Base-by-base conservation (phyloP, 305 asterid species). In the Solanum aculeatissimum region DNA sequence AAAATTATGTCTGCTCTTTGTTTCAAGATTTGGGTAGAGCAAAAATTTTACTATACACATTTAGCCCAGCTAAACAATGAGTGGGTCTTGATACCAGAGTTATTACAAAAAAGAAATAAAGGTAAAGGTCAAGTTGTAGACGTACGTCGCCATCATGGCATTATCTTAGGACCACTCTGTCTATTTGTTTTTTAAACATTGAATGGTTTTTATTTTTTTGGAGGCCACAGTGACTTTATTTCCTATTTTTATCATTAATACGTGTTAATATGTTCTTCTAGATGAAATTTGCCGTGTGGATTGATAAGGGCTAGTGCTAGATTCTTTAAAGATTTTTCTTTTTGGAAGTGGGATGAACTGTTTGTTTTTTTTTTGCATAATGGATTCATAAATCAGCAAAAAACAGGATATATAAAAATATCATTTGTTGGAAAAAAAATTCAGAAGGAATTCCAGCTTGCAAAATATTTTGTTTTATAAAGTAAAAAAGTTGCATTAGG, bases 71-170 rank as follows among this genome's bases (percentile, higher is more conserved):
- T n/a, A n/a, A n/a, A n/a, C n/a, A n/a, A n/a, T n/a, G n/a, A n/a
- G n/a, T n/a, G n/a, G n/a, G n/a, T n/a, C n/a, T n/a, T 29, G 32
- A 35, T 35, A 55, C 25, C n/a, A 55, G 9, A 23, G 63, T 55
- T n/a, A 55, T 19, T 18, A 19, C 2, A 54, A 19, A 54, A 54
- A 54, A 19, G 9, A 21, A 54, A 19, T n/a, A 84, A 58, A 60
- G 6, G 57, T 65, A 14, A 70, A 69, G 42, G 71, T 60, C 85
- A 57, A 80, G 84, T 66, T 71, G 57, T 83, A 69, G 21, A 47
- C 55, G 86, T 32, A 84, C 54, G 91, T 88, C 91, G 13, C 85
- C 38, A 57, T 88, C 87, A 63, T 54, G 83, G 70, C 65, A 82
- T 60, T 57, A 54, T 57, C 70, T 63, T 65, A 43, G 57, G 82